These are phyloP conservation scores for Talaromyces sp. DNA, from an alignment of 2,329 filamentous ascomycete genomes.

Conservation along the genomic window DNA sequence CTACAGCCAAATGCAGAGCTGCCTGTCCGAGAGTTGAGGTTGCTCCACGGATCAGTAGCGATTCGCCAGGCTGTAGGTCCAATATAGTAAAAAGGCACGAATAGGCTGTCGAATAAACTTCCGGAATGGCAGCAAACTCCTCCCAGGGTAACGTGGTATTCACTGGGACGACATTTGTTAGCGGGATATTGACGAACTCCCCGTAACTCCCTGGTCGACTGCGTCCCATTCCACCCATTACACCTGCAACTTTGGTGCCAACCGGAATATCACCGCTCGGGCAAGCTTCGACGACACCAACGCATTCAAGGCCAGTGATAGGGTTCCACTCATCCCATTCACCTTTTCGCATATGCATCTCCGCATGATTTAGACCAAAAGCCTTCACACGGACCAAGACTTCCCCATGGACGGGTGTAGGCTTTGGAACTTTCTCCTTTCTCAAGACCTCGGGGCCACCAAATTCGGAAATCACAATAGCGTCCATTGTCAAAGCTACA, in stretches of 20 bases:
- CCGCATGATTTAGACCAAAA: constrained; percentile 48
- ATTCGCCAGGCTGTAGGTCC: neutral
- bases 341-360: constrained; percentile 49
- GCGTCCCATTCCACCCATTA: neutral
- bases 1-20: neutral
- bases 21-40: neutral
- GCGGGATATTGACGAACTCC: neutral
- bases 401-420: neutral
- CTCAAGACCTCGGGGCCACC: neutral
- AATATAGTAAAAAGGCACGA: neutral
- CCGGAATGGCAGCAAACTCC: neutral
- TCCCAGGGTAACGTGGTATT: neutral
- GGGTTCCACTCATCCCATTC: constrained; percentile 32
- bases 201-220: neutral
- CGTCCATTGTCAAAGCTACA: neutral
- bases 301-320: constrained; percentile 43
- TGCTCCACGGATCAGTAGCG: neutral
- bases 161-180: neutral
- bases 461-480: neutral
- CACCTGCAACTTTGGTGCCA: neutral
- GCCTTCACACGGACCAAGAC: constrained; percentile 32
- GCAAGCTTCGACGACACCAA: neutral
- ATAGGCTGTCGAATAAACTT: neutral
- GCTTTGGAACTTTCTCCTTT: neutral
- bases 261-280: neutral